Percentiles rank a stretch among this genome's conserved stretches.
Conservation (phyloP, 257 asterid species). For the Forsythia suspensa region DNA sequence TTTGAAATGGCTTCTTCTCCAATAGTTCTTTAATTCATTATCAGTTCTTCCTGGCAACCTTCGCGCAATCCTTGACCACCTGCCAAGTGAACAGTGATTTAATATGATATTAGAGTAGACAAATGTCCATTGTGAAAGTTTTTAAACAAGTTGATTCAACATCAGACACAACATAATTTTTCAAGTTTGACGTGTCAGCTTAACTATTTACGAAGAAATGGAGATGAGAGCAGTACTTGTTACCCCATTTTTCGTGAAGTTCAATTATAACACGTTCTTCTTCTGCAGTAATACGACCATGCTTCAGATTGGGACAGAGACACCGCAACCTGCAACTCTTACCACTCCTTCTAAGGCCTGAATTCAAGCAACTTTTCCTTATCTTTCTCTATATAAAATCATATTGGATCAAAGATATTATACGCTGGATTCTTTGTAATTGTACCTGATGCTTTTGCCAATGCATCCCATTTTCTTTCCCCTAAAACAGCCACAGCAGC, state of each 20-base stretch:
- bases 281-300: conserved; percentile 50
- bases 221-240: conserved; percentile 42
- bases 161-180: too few relatives aligned
- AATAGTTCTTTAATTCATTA: conserved; percentile 75
- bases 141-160: too few relatives aligned
- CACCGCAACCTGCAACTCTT: conserved; percentile 80
- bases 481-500: conserved; percentile 48
- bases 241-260: conserved; percentile 70
- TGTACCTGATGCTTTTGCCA: conserved; percentile 68
- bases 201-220: neutral
- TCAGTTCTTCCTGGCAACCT: conserved; percentile 81
- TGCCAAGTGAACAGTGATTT: conserved; percentile 14
- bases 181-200: too few relatives aligned
- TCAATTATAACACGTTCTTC: conserved; percentile 52
- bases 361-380: neutral
- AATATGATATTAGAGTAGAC: neutral
- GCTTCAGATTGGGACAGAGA: conserved; percentile 69
- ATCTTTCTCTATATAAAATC: too few relatives aligned
- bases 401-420: too few relatives aligned
- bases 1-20: conserved; percentile 58
- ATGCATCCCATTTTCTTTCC: conserved; percentile 71
- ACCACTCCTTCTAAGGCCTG: conserved; percentile 67
- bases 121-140: neutral
- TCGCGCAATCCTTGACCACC: conserved; percentile 80
- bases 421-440: conserved; percentile 2